phyloP scores from a whole-genome alignment of 345 rosid genomes.

The Salix suchowensis region DNA sequence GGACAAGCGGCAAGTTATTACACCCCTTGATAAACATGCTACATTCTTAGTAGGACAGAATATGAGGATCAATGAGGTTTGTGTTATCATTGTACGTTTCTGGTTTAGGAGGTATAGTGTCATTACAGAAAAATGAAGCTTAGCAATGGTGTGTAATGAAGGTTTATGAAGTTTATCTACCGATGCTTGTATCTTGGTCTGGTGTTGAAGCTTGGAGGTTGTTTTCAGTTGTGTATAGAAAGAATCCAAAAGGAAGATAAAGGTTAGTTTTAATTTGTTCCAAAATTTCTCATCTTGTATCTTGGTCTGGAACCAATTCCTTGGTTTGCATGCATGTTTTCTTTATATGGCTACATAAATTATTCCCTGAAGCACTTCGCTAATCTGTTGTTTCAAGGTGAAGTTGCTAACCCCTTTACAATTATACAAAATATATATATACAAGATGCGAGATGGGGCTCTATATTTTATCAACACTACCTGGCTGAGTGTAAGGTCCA shows the following conservation, averaged over 20 bases:
- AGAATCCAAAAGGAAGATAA: background rate
- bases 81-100: conserved; percentile 12
- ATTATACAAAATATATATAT: too few species aligned
- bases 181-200: too few species aligned
- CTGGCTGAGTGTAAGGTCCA: conserved; percentile 37
- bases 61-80: background rate
- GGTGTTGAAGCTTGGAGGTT: too few species aligned
- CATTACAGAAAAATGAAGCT: background rate
- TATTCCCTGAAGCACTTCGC: too few species aligned
- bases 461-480: background rate
- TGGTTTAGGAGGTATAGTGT: background rate
- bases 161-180: background rate
- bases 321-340: background rate
- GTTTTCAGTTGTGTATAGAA: background rate
- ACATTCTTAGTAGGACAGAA: conserved; percentile 5
- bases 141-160: background rate
- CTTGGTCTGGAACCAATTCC: background rate
- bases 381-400: too few species aligned
- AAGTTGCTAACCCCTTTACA: too few species aligned
- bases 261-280: background rate
- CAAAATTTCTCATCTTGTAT: background rate
- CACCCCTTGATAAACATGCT: conserved; percentile 21
- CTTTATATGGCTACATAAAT: too few species aligned
- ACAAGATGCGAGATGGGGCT: background rate
- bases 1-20: conserved; percentile 25